Conservation (phyloP, 208 protist species). For the Endotrypanum monterogeii region DNA sequence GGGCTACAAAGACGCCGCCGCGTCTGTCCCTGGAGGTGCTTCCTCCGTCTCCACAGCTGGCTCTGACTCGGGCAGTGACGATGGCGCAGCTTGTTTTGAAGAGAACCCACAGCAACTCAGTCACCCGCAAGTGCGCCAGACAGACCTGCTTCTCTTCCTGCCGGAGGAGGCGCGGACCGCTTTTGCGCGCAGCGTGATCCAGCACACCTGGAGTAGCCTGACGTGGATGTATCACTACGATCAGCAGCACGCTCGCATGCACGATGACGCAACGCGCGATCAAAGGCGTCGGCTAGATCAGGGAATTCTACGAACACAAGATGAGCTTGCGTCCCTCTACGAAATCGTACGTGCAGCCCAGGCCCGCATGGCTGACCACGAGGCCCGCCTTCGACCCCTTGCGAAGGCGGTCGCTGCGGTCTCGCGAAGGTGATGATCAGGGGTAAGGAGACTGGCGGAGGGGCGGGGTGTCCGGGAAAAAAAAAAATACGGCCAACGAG, state of each 20-base stretch:
- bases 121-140: slow-evolving; percentile 18
- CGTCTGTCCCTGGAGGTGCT: neutral
- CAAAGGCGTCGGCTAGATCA: slow-evolving; percentile 17
- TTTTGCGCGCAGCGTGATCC: slow-evolving; percentile 25
- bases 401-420: slow-evolving; percentile 22
- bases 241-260: slow-evolving; percentile 16
- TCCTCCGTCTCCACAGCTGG: neutral
- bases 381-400: slow-evolving; percentile 29
- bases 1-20: neutral
- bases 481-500: too few relatives aligned
- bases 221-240: slow-evolving; percentile 53
- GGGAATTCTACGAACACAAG: slow-evolving; percentile 20
- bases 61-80: neutral
- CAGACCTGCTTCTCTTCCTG: slow-evolving; percentile 26
- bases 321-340: slow-evolving; percentile 17
- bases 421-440: neutral
- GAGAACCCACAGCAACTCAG: neutral
- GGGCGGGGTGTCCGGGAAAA: too few relatives aligned
- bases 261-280: slow-evolving; percentile 10
- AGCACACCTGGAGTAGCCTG: slow-evolving; percentile 38
- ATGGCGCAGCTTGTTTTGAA: neutral
- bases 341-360: slow-evolving; percentile 14
- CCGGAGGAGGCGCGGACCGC: slow-evolving; percentile 25
- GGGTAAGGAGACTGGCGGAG: too few relatives aligned
- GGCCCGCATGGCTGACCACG: slow-evolving; percentile 23